Percentiles rank a stretch among this genome's conserved stretches.
Conservation (phyloP, 2,329 filamentous ascomycete genomes). For the Ophiostoma himal-ulmi region DNA sequence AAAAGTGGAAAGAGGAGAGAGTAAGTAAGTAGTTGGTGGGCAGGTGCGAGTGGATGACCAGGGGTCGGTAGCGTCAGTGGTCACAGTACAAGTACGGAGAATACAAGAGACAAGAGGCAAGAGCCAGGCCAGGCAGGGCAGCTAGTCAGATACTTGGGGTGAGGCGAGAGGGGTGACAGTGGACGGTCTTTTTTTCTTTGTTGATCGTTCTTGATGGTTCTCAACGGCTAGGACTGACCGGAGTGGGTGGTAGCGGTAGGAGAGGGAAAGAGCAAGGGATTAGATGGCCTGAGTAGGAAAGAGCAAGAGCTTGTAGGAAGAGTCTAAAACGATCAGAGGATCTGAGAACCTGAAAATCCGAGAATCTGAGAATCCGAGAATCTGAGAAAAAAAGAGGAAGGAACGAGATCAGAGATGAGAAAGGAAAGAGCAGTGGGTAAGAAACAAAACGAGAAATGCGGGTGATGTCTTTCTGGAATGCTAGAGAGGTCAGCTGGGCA, state of each 20-base stretch:
- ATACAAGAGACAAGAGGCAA: background rate
- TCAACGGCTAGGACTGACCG: background rate
- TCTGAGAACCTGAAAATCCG: too few species aligned
- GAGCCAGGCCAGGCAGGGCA: background rate
- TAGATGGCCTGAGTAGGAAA: background rate
- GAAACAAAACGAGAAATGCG: background rate
- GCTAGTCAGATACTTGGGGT: background rate
- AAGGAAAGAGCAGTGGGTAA: background rate
- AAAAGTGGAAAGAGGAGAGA: slow-evolving; percentile 15
- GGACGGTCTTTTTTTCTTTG: background rate
- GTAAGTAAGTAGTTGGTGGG: slow-evolving; percentile 4
- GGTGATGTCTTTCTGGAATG: slow-evolving; percentile 14
- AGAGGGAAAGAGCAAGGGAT: background rate
- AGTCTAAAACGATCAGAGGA: too few species aligned
- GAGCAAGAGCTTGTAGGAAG: background rate
- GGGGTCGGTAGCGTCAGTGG: slow-evolving; percentile 9
- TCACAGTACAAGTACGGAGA: slow-evolving; percentile 3
- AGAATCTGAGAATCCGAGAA: too few species aligned
- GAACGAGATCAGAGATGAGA: background rate
- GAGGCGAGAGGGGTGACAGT: background rate
- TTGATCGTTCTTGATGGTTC: background rate
- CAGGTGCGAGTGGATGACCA: slow-evolving; percentile 11
- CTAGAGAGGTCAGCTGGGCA: slow-evolving; percentile 19
- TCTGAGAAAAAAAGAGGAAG: too few species aligned
- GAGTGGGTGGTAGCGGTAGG: background rate